Evolutionary conservation across 164 flowering plant genomes (phyloP).

Genomic region (Tetracentron sinense): DNA sequence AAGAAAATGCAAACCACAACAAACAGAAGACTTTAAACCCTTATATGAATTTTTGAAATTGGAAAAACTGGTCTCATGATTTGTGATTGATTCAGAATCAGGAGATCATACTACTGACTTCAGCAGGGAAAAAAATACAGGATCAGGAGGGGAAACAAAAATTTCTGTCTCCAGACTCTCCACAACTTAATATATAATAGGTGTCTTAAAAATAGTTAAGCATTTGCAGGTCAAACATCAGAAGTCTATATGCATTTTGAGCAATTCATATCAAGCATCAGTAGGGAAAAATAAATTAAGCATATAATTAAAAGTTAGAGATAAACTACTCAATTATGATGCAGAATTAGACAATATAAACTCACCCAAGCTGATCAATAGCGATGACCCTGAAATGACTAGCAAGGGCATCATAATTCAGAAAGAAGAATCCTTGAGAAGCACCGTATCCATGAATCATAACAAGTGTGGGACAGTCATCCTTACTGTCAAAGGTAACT

Average conservation of each 20-base stretch:
- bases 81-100: too few relatives aligned
- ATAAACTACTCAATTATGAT: too few relatives aligned
- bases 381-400: conserved; percentile 74
- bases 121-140: too few relatives aligned
- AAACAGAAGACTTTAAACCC: not conserved
- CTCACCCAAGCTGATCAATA: conserved; percentile 94
- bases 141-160: too few relatives aligned
- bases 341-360: conserved; percentile 3
- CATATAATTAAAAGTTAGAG: not conserved
- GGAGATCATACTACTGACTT: too few relatives aligned
- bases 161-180: too few relatives aligned
- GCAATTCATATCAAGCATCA: not conserved
- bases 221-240: not conserved
- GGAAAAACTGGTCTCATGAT: not conserved
- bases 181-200: too few relatives aligned
- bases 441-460: conserved; percentile 98
- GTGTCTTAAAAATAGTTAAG: too few relatives aligned
- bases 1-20: too few relatives aligned
- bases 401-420: conserved; percentile 88
- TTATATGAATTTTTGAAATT: not conserved
- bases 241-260: not conserved
- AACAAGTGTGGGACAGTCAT: conserved; percentile 76
- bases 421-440: conserved; percentile 92
- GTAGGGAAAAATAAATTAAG: not conserved
- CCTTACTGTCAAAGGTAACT: conserved; percentile 73